Evolutionary conservation across 805 yeast genomes (phyloP).

Genomic region (Metschnikowia vanudenii): DNA sequence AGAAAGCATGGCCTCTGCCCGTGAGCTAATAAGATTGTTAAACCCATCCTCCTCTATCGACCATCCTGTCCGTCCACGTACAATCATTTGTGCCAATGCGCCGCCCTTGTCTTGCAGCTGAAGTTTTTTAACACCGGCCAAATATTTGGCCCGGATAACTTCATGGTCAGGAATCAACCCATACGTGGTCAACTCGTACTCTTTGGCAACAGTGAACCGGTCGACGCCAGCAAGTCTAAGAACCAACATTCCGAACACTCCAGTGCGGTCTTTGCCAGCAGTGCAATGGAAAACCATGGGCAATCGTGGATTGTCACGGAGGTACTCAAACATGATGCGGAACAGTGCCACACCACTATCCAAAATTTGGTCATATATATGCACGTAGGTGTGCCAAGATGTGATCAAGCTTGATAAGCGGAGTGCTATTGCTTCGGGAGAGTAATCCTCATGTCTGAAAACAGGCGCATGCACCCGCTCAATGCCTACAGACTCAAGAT

Average conservation of each 20-base stretch:
- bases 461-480: conserved; percentile 56
- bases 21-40: conserved; percentile 57
- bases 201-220: conserved; percentile 61
- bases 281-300: conserved; percentile 71
- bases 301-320: conserved; percentile 49
- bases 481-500: conserved; percentile 42
- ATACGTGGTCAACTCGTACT: conserved; percentile 69
- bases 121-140: conserved; percentile 31
- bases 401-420: conserved; percentile 54
- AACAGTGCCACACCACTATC: conserved; percentile 48
- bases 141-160: conserved; percentile 35
- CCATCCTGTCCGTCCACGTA: conserved; percentile 43
- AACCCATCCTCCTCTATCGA: conserved; percentile 51
- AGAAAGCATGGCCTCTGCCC: conserved; percentile 67
- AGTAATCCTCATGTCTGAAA: conserved; percentile 49
- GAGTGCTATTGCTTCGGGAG: conserved; percentile 63
- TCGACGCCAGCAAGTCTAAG: conserved; percentile 66
- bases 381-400: conserved; percentile 60
- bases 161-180: conserved; percentile 57
- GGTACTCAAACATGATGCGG: conserved; percentile 48
- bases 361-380: conserved; percentile 61
- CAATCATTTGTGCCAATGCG: conserved; percentile 24
- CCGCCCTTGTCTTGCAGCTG: conserved; percentile 24
- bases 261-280: conserved; percentile 88
- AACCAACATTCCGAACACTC: conserved; percentile 66